These are phyloP conservation scores for Rhynchosporium agropyri DNA, from an alignment of 2,329 filamentous ascomycete genomes.

Conservation along the genomic window DNA sequence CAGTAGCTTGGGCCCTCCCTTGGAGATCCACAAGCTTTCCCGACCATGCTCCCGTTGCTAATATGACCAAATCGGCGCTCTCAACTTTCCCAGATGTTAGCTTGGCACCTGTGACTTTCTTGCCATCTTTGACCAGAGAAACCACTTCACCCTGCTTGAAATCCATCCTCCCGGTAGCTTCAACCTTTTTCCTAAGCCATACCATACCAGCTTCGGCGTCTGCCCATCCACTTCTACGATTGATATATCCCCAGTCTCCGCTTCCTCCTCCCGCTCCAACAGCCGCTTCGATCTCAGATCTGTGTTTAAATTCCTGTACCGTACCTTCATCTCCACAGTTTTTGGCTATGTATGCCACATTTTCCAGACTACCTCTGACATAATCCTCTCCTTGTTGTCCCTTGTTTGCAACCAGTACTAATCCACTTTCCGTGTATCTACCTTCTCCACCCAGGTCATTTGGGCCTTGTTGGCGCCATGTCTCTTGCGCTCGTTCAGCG, in stretches of 20 bases:
- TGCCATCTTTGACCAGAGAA: constrained; percentile 35
- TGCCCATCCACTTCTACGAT: constrained; percentile 77
- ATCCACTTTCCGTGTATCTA: constrained; percentile 70
- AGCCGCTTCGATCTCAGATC: constrained; percentile 48
- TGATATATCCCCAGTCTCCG: constrained; percentile 72
- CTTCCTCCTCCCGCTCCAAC: constrained; percentile 54
- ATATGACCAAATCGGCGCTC: constrained; percentile 71
- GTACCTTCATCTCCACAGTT: constrained; percentile 38
- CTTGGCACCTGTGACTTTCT: constrained; percentile 57
- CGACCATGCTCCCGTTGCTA: constrained; percentile 89
- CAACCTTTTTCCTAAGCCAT: constrained; percentile 51
- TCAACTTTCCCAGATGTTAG: constrained; percentile 54
- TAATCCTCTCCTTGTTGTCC: constrained; percentile 50
- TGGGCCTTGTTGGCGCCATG: constrained; percentile 63
- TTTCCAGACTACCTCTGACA: constrained; percentile 61
- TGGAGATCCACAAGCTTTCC: constrained; percentile 74
- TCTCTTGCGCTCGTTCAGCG: constrained; percentile 67
- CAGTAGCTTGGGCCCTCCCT: constrained; percentile 77
- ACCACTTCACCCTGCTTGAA: constrained; percentile 53
- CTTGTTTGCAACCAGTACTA: constrained; percentile 64
- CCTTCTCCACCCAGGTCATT: constrained; percentile 60
- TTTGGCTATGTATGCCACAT: constrained; percentile 51
- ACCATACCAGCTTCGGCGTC: constrained; percentile 72
- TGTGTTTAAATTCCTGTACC: constrained; percentile 47
- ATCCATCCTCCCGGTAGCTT: constrained; percentile 45